Conservation (phyloP, 1,284 basidiomycete species). For the Melampsora americana region DNA sequence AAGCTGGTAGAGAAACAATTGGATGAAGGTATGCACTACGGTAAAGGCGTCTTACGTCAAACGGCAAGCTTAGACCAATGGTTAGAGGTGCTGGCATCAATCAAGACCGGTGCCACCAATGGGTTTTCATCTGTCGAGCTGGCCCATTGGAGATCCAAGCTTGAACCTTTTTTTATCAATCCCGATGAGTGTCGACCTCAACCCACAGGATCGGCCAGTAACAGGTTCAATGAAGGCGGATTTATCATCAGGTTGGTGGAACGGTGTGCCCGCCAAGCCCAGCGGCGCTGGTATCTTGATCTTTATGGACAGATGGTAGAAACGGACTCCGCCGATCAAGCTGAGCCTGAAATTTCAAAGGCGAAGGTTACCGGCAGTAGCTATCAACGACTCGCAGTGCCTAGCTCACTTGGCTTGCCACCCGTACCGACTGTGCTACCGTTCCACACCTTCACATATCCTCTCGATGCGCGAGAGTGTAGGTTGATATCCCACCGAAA, state of each 20-base stretch:
- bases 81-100: constrained; percentile 57
- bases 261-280: constrained; percentile 59
- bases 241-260: constrained; percentile 63
- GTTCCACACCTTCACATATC: constrained; percentile 65
- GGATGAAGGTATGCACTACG: constrained; percentile 56
- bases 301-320: constrained; percentile 54
- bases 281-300: constrained; percentile 61
- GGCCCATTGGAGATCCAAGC: constrained; percentile 56
- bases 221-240: constrained; percentile 58
- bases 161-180: constrained; percentile 55
- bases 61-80: constrained; percentile 57
- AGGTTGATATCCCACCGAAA: constrained; percentile 64
- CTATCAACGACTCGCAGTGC: constrained; percentile 55
- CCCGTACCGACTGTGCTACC: constrained; percentile 62
- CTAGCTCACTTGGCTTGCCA: constrained; percentile 57
- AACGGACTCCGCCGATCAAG: constrained; percentile 9
- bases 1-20: constrained; percentile 60
- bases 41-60: constrained; percentile 56
- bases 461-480: constrained; percentile 59
- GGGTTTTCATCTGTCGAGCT: constrained; percentile 50
- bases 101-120: constrained; percentile 51
- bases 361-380: constrained; percentile 2
- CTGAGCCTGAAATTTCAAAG: constrained; percentile 12
- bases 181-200: constrained; percentile 50
- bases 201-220: not conserved